These are phyloP conservation scores for Phytophthora macrochlamydospora DNA, from an alignment of 352 stramenopile species.

Conservation along the genomic window DNA sequence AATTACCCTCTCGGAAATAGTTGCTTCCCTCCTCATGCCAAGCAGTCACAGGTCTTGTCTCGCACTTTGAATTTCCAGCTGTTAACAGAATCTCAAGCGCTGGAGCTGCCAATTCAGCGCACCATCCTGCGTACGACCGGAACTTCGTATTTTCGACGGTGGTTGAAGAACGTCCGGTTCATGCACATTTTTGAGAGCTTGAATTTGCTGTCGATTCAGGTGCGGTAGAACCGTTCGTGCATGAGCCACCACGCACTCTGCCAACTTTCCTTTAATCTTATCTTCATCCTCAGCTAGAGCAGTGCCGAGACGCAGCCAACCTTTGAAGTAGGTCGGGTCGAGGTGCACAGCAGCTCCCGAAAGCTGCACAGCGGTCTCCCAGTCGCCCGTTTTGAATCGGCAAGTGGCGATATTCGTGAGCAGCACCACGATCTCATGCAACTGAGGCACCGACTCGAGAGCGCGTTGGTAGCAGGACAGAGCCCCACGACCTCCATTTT, in stretches of 20 bases:
- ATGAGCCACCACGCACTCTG: conserved; percentile 7
- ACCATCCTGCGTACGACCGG: conserved; percentile 24
- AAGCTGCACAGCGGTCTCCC: conserved; percentile 16
- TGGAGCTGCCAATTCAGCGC: conserved; percentile 1
- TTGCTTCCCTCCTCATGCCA: conserved; percentile 23
- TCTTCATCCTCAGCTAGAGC: conserved; percentile 8
- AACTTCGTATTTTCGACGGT: neutral
- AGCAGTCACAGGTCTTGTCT: conserved; percentile 1
- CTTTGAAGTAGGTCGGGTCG: conserved; percentile 24
- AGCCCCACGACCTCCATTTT: conserved; percentile 19
- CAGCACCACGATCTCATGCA: conserved; percentile 17
- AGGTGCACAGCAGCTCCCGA: conserved; percentile 24
- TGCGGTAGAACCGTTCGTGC: conserved; percentile 1
- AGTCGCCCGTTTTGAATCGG: conserved; percentile 25
- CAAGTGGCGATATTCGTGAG: conserved; percentile 28
- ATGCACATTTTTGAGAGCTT: conserved; percentile 12
- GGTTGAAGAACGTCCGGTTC: too few relatives aligned
- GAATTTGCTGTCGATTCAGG: conserved; percentile 2
- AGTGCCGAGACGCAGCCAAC: conserved; percentile 21
- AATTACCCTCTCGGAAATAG: conserved; percentile 14
- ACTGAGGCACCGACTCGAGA: conserved; percentile 10
- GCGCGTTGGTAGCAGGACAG: conserved; percentile 25
- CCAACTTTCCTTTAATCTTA: neutral
- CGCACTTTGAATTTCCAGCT: neutral
- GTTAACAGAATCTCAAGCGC: conserved; percentile 2